These are phyloP conservation scores for Cyanophora paradoxa DNA, from an alignment of 78 protist genomes.

Conservation along the genomic window DNA sequence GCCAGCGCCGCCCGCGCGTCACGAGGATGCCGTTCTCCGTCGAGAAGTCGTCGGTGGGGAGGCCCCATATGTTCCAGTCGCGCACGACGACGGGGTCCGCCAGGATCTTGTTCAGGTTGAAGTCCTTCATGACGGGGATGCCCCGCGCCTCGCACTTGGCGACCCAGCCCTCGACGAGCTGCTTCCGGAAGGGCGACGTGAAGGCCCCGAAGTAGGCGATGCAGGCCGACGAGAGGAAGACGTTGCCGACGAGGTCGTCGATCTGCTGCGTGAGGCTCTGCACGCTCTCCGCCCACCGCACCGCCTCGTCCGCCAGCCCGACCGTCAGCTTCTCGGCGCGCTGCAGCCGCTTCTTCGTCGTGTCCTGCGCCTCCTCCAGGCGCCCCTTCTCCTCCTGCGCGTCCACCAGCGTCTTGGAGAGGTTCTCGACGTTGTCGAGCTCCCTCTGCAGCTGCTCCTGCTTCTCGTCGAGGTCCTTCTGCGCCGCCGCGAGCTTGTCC, in stretches of 20 bases:
- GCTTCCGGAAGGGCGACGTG: constrained; percentile 45
- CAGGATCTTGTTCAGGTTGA: constrained; percentile 31
- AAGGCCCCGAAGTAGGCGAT: constrained; percentile 67
- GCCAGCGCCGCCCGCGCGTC: constrained; percentile 53
- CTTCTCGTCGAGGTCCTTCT: constrained; percentile 20
- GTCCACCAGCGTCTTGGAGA: neutral
- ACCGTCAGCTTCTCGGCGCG: constrained; percentile 58
- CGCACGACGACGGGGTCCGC: constrained; percentile 56
- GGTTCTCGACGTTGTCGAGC: constrained; percentile 14
- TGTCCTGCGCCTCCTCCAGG: constrained; percentile 18
- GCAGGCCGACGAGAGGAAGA: constrained; percentile 56
- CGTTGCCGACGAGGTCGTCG: constrained; percentile 42
- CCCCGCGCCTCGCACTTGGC: neutral
- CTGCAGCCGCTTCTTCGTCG: constrained; percentile 31
- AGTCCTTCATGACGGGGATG: constrained; percentile 27
- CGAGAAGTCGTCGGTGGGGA: constrained; percentile 67
- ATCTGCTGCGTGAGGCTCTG: neutral
- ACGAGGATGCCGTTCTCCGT: constrained; percentile 60
- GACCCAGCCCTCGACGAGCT: constrained; percentile 25
- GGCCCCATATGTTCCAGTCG: constrained; percentile 54
- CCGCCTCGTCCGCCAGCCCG: constrained; percentile 51
- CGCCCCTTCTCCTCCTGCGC: constrained; percentile 7
- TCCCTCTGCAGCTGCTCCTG: constrained; percentile 20
- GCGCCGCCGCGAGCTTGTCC: constrained; percentile 35
- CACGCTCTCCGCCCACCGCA: constrained; percentile 49